Conservation (phyloP, 1,284 basidiomycete genomes). For the Boletus albobrunnescens region DNA sequence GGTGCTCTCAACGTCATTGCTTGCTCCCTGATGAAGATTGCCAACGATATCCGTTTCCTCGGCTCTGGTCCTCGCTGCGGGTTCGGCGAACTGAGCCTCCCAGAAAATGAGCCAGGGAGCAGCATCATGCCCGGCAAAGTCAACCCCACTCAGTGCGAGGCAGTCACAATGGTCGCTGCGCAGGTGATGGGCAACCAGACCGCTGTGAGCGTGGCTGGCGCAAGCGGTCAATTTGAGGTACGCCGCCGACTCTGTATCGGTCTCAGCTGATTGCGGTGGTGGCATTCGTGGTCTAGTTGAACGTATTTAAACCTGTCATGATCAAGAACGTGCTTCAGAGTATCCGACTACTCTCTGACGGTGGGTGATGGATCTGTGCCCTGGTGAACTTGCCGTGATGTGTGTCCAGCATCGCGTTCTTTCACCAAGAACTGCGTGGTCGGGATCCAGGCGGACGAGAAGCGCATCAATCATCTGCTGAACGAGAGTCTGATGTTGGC, state of each 20-base stretch:
- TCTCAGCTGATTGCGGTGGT: constrained; percentile 2
- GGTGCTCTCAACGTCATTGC: constrained; percentile 95
- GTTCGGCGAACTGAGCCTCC: constrained; percentile 89
- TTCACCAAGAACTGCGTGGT: constrained; percentile 98
- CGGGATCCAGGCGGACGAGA: constrained; percentile 94
- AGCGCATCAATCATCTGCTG: constrained; percentile 83
- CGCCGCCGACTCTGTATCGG: constrained; percentile 1
- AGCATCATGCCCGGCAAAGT: constrained; percentile 99
- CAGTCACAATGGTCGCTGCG: constrained; percentile 96
- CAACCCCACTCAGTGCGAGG: constrained; percentile 99
- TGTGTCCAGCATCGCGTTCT: constrained; percentile 65
- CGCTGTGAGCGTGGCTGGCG: constrained; percentile 87
- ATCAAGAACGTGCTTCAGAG: constrained; percentile 97
- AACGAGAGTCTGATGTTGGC: constrained; percentile 97
- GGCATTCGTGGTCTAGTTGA: constrained; percentile 54
- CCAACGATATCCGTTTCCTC: constrained; percentile 98
- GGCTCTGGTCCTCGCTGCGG: constrained; percentile 98
- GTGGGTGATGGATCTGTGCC: constrained; percentile 36
- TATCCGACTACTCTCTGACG: constrained; percentile 91
- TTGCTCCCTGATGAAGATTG: constrained; percentile 98
- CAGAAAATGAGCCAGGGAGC: constrained; percentile 98
- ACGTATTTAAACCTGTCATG: constrained; percentile 99
- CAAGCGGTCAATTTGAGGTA: constrained; percentile 96
- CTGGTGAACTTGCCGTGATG: background rate
- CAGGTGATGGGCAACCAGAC: constrained; percentile 99